These are phyloP conservation scores for Thraustochytrium sp. DNA, from an alignment of 352 stramenopile species.

Conservation along the genomic window DNA sequence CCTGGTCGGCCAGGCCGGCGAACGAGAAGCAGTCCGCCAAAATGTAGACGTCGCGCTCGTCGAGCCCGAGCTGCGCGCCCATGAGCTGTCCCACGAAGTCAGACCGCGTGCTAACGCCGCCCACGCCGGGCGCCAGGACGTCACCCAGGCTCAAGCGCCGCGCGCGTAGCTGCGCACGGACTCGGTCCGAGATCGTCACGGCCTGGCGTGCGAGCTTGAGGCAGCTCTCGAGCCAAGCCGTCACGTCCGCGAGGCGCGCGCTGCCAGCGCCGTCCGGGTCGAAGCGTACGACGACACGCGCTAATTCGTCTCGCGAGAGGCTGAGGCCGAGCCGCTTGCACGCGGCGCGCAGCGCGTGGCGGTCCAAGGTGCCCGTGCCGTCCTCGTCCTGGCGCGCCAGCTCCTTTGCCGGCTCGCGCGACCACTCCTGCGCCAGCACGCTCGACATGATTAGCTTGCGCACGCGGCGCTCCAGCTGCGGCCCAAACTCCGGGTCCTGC, in stretches of 20 bases:
- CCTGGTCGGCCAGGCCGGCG: not conserved
- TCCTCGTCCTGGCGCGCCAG: not conserved
- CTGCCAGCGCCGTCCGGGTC: not conserved
- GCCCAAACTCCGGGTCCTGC: not conserved
- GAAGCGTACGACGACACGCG: not conserved
- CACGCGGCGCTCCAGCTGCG: constrained; percentile 2
- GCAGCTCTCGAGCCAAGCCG: not conserved
- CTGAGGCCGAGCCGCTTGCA: not conserved
- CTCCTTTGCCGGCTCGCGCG: not conserved
- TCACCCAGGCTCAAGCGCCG: not conserved
- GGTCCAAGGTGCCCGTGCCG: not conserved
- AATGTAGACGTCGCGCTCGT: not conserved
- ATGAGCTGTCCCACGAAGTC: not conserved
- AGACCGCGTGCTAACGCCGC: not conserved
- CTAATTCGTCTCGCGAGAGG: not conserved
- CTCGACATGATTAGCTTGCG: constrained; percentile 31
- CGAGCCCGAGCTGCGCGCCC: not conserved
- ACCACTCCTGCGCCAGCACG: not conserved
- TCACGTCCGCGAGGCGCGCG: not conserved
- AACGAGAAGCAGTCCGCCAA: constrained; percentile 27
- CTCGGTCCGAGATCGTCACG: not conserved
- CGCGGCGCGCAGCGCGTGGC: not conserved
- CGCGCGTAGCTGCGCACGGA: not conserved
- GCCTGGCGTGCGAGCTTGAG: constrained; percentile 10
- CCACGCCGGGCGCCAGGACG: not conserved